These are phyloP conservation scores for Asparagopsis taxiformis DNA, from an alignment of 31 red algal genomes.

Conservation along the genomic window DNA sequence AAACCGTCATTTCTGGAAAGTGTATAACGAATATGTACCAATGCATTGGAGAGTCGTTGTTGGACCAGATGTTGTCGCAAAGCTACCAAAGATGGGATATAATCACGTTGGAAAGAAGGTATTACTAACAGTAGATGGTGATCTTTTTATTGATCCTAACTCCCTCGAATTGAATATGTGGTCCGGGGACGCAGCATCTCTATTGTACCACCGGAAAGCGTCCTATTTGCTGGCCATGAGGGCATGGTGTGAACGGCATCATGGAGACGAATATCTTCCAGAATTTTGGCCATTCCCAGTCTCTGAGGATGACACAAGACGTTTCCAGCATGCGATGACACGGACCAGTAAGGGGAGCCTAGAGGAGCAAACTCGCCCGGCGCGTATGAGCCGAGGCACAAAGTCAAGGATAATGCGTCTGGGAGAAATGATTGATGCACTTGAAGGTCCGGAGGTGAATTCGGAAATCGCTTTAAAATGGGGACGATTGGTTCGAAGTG, in stretches of 20 bases:
- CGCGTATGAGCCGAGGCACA: neutral
- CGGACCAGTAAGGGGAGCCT: conserved; percentile 47
- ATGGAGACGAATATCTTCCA: conserved; percentile 83
- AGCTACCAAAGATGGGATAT: conserved; percentile 83
- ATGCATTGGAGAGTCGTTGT: conserved; percentile 88
- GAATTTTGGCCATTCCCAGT: conserved; percentile 91
- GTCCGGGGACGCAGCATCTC: conserved; percentile 78
- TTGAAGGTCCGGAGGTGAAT: neutral
- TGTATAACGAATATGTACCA: conserved; percentile 77
- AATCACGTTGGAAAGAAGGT: conserved; percentile 86
- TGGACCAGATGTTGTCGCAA: conserved; percentile 81
- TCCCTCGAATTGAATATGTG: conserved; percentile 90
- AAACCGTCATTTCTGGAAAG: conserved; percentile 61
- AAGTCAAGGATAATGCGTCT: neutral
- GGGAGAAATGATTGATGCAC: neutral
- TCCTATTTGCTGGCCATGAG: conserved; percentile 90
- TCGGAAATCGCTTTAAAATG: neutral
- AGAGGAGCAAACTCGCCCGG: conserved; percentile 4
- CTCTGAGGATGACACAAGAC: conserved; percentile 73
- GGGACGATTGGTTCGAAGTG: neutral
- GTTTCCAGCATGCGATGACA: conserved; percentile 82
- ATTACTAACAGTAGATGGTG: conserved; percentile 78
- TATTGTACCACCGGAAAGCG: conserved; percentile 91
- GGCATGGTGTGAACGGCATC: conserved; percentile 87
- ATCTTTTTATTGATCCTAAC: conserved; percentile 88